phyloP scores from a whole-genome alignment of 805 yeast genomes.

The Suhomyces faveliae region DNA sequence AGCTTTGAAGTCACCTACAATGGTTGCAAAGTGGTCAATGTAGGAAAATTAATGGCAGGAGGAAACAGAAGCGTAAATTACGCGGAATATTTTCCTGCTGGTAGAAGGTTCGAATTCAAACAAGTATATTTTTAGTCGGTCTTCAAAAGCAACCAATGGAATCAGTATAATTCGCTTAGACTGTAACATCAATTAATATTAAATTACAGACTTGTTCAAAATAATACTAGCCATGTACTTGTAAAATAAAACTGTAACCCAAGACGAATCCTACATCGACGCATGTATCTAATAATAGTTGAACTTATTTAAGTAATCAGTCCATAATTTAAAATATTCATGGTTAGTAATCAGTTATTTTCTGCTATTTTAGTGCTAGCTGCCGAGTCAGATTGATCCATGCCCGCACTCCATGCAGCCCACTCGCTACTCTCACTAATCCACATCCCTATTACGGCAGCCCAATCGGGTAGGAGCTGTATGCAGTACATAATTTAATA shows the following conservation, averaged over 20 bases:
- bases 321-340: too few relatives aligned
- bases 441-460: too few relatives aligned
- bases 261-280: too few relatives aligned
- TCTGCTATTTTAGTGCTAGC: not conserved
- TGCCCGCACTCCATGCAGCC: not conserved
- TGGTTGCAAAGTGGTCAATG: constrained; percentile 77
- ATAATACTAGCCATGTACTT: too few relatives aligned
- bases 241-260: too few relatives aligned
- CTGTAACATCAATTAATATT: too few relatives aligned
- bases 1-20: constrained; percentile 73
- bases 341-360: too few relatives aligned
- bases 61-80: constrained; percentile 51
- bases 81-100: constrained; percentile 68
- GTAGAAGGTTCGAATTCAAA: constrained; percentile 49
- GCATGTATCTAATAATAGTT: too few relatives aligned
- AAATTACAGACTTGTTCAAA: too few relatives aligned
- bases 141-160: not conserved
- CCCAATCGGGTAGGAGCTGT: too few relatives aligned
- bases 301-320: too few relatives aligned
- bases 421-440: too few relatives aligned
- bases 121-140: constrained; percentile 35
- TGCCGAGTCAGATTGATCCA: not conserved
- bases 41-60: constrained; percentile 34
- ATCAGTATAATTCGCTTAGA: not conserved
- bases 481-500: not conserved